phyloP scores from a whole-genome alignment of 1,284 basidiomycete species.

The Ganoderma sp. region DNA sequence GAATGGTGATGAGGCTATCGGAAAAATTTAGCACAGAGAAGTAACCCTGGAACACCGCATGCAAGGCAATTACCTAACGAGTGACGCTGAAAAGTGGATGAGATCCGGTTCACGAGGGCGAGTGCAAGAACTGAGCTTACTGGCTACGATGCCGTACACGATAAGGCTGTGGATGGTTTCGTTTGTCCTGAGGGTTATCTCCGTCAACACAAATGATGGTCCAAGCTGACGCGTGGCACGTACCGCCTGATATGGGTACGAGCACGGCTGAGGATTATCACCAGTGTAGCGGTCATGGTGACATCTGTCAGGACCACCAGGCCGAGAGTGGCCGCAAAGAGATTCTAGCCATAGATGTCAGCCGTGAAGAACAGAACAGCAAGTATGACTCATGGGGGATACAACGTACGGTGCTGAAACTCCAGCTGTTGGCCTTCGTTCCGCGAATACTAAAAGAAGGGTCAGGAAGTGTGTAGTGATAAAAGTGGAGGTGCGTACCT shows the following conservation, averaged over 20 bases:
- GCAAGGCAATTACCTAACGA: slow-evolving; percentile 4
- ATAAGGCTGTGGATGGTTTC: background rate
- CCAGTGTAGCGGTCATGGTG: background rate
- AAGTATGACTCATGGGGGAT: background rate
- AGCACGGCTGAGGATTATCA: background rate
- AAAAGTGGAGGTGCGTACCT: background rate
- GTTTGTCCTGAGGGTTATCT: background rate
- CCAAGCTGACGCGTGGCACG: background rate
- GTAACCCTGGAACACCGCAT: background rate
- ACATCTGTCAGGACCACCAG: background rate
- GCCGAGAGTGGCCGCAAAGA: background rate
- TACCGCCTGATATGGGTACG: slow-evolving; percentile 3
- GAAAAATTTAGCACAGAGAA: background rate
- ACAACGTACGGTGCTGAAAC: background rate
- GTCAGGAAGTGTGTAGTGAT: background rate
- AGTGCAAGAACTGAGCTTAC: background rate
- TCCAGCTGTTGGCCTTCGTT: background rate
- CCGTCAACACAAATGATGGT: background rate
- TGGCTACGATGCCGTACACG: background rate
- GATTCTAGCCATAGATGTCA: background rate
- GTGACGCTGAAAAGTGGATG: background rate
- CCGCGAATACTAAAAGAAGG: background rate
- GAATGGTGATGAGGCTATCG: slow-evolving; percentile 1
- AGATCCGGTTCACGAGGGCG: background rate
- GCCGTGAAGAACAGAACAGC: too few relatives aligned